phyloP scores from a whole-genome alignment of 2,329 filamentous ascomycete genomes.

The Tolypocladium nubicola region DNA sequence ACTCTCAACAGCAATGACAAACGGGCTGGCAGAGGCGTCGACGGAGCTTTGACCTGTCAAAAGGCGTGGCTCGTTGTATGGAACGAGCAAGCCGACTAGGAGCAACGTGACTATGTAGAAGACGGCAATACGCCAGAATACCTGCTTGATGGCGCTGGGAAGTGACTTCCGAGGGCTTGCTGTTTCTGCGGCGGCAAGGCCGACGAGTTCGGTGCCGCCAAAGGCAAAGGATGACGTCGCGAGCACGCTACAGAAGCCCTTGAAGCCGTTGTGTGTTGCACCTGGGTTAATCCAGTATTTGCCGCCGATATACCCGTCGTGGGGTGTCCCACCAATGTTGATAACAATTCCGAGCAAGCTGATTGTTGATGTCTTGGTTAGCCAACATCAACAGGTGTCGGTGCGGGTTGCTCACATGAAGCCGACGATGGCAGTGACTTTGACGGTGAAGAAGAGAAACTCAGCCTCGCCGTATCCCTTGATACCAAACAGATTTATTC shows the following conservation, averaged over 20 bases:
- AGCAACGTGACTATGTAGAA: slow-evolving; percentile 82
- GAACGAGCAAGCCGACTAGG: slow-evolving; percentile 73
- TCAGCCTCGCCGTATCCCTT: slow-evolving; percentile 85
- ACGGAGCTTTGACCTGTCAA: slow-evolving; percentile 43
- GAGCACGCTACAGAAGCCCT: slow-evolving; percentile 67
- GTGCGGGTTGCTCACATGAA: slow-evolving; percentile 57
- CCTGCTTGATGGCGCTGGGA: slow-evolving; percentile 81
- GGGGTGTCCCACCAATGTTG: slow-evolving; percentile 68
- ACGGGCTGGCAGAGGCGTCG: slow-evolving; percentile 71
- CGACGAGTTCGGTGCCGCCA: slow-evolving; percentile 64
- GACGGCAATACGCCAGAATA: slow-evolving; percentile 86
- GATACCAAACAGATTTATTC: slow-evolving; percentile 81
- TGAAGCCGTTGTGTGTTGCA: slow-evolving; percentile 74
- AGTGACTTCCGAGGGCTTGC: slow-evolving; percentile 70
- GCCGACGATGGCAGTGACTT: slow-evolving; percentile 74
- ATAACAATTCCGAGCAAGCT: slow-evolving; percentile 78
- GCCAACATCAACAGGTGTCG: background rate
- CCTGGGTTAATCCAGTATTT: slow-evolving; percentile 69
- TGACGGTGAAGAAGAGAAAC: slow-evolving; percentile 78
- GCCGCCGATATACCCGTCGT: slow-evolving; percentile 69
- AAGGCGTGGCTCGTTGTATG: slow-evolving; percentile 56
- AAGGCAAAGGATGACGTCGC: slow-evolving; percentile 71
- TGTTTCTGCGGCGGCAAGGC: slow-evolving; percentile 67
- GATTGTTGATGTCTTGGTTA: background rate
- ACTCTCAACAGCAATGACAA: slow-evolving; percentile 83